phyloP scores from a whole-genome alignment of 2,329 filamentous ascomycete genomes.

The Trichoderma endophyticum region DNA sequence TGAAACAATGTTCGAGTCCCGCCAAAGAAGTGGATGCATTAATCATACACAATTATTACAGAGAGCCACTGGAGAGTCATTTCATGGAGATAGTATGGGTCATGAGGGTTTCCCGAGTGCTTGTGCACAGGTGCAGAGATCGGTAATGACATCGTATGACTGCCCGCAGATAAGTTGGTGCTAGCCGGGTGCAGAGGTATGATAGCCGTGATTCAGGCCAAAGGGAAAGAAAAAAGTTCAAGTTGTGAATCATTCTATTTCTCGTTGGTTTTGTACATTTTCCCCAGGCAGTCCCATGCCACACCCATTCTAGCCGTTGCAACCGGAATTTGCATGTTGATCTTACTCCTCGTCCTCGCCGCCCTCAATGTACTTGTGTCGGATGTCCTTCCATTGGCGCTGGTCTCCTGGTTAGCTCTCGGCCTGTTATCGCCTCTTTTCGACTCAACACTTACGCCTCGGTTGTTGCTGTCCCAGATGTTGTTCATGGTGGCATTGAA shows the following conservation, averaged over 20 bases:
- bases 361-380: conserved; percentile 75
- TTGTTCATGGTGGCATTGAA: conserved; percentile 81
- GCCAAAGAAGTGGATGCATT: background rate
- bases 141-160: conserved; percentile 1
- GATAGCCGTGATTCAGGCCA: background rate
- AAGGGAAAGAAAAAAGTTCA: conserved; percentile 12
- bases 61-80: background rate
- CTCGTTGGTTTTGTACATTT: conserved; percentile 35
- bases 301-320: conserved; percentile 20
- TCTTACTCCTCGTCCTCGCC: conserved; percentile 61
- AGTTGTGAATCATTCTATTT: conserved; percentile 29
- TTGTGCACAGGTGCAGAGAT: background rate
- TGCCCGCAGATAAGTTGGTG: background rate
- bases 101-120: background rate
- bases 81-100: background rate
- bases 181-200: background rate
- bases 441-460: conserved; percentile 65
- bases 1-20: background rate
- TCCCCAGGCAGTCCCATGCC: conserved; percentile 26
- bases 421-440: background rate
- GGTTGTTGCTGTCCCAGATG: conserved; percentile 89
- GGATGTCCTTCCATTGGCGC: conserved; percentile 99
- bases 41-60: background rate
- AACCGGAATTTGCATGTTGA: background rate
- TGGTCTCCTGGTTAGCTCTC: conserved; percentile 40